Evolutionary conservation across 805 yeast genomes (phyloP).

Genomic region (Candida stauntonica): DNA sequence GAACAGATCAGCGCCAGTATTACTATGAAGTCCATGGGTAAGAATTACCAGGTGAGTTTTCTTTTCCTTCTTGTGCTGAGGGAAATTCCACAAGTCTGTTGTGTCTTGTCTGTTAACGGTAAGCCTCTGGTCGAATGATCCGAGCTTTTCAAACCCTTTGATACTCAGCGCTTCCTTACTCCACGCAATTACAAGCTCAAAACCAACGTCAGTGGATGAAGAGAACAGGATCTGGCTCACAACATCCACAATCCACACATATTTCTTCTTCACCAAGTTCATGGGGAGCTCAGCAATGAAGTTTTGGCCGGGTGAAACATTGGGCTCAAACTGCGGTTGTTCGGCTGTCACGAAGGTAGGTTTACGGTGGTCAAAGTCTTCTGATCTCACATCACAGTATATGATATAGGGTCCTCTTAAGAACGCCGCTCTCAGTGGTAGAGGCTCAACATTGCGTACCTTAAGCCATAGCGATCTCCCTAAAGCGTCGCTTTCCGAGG

Average conservation of each 20-base stretch:
- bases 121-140: constrained; percentile 32
- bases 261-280: constrained; percentile 53
- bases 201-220: constrained; percentile 53
- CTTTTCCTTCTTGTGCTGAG: constrained; percentile 36
- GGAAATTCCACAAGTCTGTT: constrained; percentile 67
- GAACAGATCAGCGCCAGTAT: constrained; percentile 69
- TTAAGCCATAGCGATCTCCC: constrained; percentile 45
- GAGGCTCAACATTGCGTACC: constrained; percentile 57
- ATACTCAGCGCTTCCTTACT: constrained; percentile 28
- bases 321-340: constrained; percentile 73
- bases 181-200: constrained; percentile 53
- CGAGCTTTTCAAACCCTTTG: constrained; percentile 29
- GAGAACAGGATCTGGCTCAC: constrained; percentile 69
- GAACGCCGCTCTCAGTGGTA: constrained; percentile 65
- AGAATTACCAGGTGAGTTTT: constrained; percentile 65
- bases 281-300: constrained; percentile 56
- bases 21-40: constrained; percentile 78
- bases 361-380: constrained; percentile 48
- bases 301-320: constrained; percentile 63
- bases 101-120: constrained; percentile 52
- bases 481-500: constrained; percentile 30
- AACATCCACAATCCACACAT: constrained; percentile 69
- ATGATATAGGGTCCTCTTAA: constrained; percentile 73
- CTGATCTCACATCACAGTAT: constrained; percentile 62
- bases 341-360: constrained; percentile 64